Conservation (phyloP, 2,329 filamentous ascomycete genomes). For the Microdochium trichocladiopsis region DNA sequence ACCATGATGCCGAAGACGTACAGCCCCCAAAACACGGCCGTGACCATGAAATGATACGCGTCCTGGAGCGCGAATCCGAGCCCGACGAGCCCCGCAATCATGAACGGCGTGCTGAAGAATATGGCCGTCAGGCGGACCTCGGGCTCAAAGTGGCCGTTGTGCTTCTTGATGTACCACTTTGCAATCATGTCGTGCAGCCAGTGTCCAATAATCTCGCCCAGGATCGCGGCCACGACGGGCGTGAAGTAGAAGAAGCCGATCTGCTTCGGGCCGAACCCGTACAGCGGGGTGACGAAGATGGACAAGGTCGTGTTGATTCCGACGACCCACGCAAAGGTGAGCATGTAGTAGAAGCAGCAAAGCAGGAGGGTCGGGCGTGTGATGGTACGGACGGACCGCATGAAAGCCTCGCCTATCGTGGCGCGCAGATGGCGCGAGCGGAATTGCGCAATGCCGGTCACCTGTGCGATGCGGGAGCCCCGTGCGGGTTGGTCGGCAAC, state of each 20-base stretch:
- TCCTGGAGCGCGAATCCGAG: conserved; percentile 44
- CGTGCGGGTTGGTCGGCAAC: conserved; percentile 24
- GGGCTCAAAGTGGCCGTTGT: conserved; percentile 47
- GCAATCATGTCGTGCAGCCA: conserved; percentile 47
- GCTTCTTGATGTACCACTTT: conserved; percentile 31
- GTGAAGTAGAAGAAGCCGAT: conserved; percentile 54
- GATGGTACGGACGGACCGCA: conserved; percentile 29
- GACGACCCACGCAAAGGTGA: conserved; percentile 41
- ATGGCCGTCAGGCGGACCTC: conserved; percentile 44
- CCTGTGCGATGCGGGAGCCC: conserved; percentile 17
- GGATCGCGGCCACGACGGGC: conserved; percentile 42
- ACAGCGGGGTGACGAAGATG: conserved; percentile 41
- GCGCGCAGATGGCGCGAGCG: conserved; percentile 27
- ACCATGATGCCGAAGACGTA: conserved; percentile 51
- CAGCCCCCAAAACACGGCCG: conserved; percentile 41
- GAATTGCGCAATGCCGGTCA: conserved; percentile 25
- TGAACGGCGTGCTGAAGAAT: conserved; percentile 38
- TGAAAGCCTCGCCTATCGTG: conserved; percentile 29
- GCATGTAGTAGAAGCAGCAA: conserved; percentile 25
- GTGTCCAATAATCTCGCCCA: conserved; percentile 48
- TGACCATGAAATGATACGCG: conserved; percentile 44
- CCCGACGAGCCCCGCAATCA: conserved; percentile 40
- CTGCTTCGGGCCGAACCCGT: conserved; percentile 39
- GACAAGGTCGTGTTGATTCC: conserved; percentile 50
- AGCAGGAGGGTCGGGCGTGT: conserved; percentile 29